These are phyloP conservation scores for Dictyostelium firmibasis DNA, from an alignment of 78 protist genomes.

Conservation along the genomic window DNA sequence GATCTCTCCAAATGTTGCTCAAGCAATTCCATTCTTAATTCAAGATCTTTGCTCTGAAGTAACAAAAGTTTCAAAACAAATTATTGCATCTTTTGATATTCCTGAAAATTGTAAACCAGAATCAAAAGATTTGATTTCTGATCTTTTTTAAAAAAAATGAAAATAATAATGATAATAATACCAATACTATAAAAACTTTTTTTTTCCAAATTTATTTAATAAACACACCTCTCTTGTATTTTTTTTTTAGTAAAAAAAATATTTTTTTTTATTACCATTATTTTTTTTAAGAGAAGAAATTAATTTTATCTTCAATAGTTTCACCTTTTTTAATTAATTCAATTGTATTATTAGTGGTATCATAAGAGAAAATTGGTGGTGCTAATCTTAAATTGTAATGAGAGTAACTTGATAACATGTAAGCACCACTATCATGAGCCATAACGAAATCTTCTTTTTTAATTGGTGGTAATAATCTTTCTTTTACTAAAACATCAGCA, in stretches of 20 bases:
- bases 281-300: conserved; percentile 33
- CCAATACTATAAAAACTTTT: not conserved
- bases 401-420: conserved; percentile 13
- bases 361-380: conserved; percentile 48
- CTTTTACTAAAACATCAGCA: conserved; percentile 45
- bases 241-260: not conserved
- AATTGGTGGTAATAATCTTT: conserved; percentile 27
- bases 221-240: not conserved
- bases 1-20: conserved; percentile 21
- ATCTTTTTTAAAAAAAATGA: not conserved
- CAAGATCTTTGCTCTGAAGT: conserved; percentile 10
- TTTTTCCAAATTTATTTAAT: not conserved
- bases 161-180: not conserved
- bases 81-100: conserved; percentile 43
- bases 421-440: conserved; percentile 70
- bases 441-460: conserved; percentile 14
- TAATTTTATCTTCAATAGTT: conserved; percentile 50
- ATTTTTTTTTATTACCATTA: not conserved
- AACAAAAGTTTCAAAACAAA: not conserved
- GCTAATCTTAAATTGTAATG: conserved; percentile 70
- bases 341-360: not conserved
- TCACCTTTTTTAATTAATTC: conserved; percentile 50
- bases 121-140: not conserved
- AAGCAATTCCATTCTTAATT: conserved; percentile 19
- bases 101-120: conserved; percentile 16